phyloP scores from a whole-genome alignment of 192 early-diverging fungal species.

The Rhizoclosmatium globosum region DNA sequence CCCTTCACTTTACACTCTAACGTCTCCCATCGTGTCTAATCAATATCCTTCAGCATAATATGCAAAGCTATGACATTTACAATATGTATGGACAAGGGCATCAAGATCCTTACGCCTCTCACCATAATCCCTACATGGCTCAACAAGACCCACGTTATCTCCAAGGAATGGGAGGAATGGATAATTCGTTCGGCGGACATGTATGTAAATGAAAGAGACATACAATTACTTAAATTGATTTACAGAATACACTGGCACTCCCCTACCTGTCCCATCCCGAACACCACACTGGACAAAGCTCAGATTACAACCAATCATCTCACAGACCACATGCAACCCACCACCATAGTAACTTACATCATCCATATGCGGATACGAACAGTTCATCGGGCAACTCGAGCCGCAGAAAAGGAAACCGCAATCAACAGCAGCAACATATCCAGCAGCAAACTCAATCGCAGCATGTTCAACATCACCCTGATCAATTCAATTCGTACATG shows the following conservation, averaged over 20 bases:
- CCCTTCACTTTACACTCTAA: too few species aligned
- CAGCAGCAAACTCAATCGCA: conserved; percentile 8
- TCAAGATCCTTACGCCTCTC: not conserved
- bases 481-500: not conserved
- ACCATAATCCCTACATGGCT: conserved; percentile 1
- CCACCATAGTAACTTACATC: not conserved
- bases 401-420: not conserved
- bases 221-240: not conserved
- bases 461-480: conserved; percentile 1
- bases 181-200: not conserved
- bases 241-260: not conserved
- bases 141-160: conserved; percentile 12
- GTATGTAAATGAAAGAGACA: not conserved
- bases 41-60: not conserved
- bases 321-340: conserved; percentile 25
- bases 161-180: conserved; percentile 1
- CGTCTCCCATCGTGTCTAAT: too few species aligned
- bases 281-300: not conserved
- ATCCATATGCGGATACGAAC: conserved; percentile 20
- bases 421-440: not conserved
- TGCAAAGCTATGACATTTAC: conserved; percentile 22
- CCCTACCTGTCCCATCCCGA: conserved; percentile 9
- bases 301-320: conserved; percentile 19
- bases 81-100: conserved; percentile 11
- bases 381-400: not conserved